Conservation (phyloP, 1,284 basidiomycete species). For the Ustanciosporium gigantosporum region DNA sequence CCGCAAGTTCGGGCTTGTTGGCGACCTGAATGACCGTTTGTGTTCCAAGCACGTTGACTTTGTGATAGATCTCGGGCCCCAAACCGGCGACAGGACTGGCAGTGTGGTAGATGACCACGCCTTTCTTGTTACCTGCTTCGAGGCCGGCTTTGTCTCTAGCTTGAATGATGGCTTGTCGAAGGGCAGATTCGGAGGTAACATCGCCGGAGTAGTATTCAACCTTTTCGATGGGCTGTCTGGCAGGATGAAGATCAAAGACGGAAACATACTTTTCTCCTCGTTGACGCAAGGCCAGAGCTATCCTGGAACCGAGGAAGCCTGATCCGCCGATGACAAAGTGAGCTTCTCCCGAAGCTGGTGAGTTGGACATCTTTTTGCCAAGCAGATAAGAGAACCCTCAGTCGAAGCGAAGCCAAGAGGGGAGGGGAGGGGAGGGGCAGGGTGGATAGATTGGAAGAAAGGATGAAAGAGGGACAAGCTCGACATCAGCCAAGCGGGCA, state of each 20-base stretch:
- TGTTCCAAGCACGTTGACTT: slow-evolving; percentile 93
- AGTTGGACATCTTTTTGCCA: slow-evolving; percentile 54
- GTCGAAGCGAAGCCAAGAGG: background rate
- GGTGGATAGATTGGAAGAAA: too few species aligned
- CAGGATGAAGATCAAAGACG: slow-evolving; percentile 49
- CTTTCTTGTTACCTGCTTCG: slow-evolving; percentile 20
- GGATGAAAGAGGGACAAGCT: too few species aligned
- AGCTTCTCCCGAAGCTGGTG: slow-evolving; percentile 50
- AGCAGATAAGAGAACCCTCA: slow-evolving; percentile 1
- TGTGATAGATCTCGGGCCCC: slow-evolving; percentile 75
- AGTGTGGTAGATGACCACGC: slow-evolving; percentile 77
- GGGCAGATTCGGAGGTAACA: slow-evolving; percentile 45
- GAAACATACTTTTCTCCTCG: slow-evolving; percentile 56
- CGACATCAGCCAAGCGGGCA: too few species aligned
- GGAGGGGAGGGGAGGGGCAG: too few species aligned
- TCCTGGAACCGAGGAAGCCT: slow-evolving; percentile 58
- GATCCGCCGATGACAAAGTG: slow-evolving; percentile 58
- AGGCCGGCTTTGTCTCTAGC: slow-evolving; percentile 31
- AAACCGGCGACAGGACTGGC: slow-evolving; percentile 80
- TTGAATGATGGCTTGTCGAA: slow-evolving; percentile 34
- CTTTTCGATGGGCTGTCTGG: slow-evolving; percentile 40
- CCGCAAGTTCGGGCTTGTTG: slow-evolving; percentile 65
- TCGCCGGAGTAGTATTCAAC: slow-evolving; percentile 55
- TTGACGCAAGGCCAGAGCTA: slow-evolving; percentile 50
- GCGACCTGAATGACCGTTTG: slow-evolving; percentile 79